Conservation (phyloP, 257 asterid genomes). For the Plantago ovata region DNA sequence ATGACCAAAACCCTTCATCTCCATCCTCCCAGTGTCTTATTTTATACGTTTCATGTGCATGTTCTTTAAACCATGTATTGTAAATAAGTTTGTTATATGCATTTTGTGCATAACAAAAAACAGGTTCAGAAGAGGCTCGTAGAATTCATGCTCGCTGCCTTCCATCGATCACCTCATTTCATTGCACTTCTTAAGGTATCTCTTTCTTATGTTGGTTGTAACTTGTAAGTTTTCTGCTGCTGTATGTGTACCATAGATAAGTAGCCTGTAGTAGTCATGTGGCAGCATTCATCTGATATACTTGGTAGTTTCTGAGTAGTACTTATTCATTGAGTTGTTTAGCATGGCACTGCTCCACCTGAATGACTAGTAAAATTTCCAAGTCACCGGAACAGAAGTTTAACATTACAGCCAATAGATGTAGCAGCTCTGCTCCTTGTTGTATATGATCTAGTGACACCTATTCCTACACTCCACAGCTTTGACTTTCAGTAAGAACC, state of each 20-base stretch:
- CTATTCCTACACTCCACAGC: too few relatives aligned
- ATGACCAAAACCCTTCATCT: not conserved
- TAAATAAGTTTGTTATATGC: conserved; percentile 15
- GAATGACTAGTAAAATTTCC: too few relatives aligned
- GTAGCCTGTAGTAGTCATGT: not conserved
- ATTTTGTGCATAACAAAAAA: conserved; percentile 13
- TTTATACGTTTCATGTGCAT: not conserved
- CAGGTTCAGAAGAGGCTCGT: conserved; percentile 86
- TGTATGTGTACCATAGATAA: not conserved
- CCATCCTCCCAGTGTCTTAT: not conserved
- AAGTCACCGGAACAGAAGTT: too few relatives aligned
- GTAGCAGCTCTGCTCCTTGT: too few relatives aligned
- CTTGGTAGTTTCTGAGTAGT: not conserved
- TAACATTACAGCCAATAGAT: too few relatives aligned
- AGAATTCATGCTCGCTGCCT: conserved; percentile 85
- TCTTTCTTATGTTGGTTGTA: conserved; percentile 11
- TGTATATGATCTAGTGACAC: too few relatives aligned
- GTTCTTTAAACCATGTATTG: conserved; percentile 6
- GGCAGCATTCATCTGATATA: not conserved
- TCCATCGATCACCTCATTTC: conserved; percentile 73
- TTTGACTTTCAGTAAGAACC: too few relatives aligned
- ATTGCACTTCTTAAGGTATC: conserved; percentile 84
- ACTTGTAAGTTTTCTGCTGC: too few relatives aligned
- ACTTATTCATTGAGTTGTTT: too few relatives aligned
- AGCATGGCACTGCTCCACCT: too few relatives aligned